Base-by-base conservation (phyloP, 1,284 basidiomycete genomes). In the Apiotrichum mycotoxinovorans region DNA sequence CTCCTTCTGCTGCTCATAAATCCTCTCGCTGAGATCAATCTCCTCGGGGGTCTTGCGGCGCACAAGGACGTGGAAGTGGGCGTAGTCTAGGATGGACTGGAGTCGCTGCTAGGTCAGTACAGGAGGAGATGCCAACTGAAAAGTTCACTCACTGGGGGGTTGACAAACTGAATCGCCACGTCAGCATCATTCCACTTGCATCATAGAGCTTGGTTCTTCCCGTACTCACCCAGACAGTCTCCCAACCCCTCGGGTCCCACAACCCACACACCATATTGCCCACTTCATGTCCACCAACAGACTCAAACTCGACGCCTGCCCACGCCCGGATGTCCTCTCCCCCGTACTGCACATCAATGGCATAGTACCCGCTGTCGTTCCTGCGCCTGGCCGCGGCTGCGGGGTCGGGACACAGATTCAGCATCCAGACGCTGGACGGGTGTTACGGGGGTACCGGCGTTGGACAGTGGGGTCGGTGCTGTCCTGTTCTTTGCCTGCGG, bases 1-100 rank as follows among this genome's bases (percentile, higher is more conserved):
- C n/a, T n/a, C n/a, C n/a, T n/a, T n/a, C n/a, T n/a, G n/a, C n/a
- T n/a, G n/a, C n/a, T n/a, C n/a, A n/a, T n/a, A n/a, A n/a, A n/a
- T n/a, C n/a, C n/a, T 47, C 37, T 61, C 59, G 35, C 52, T 46
- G 30, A 57, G 65, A 49, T 75, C 71, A 46, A 75, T 75, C 66
- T 75, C 73, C 35, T 67, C 66, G 3, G 73, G 73, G 12, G 72
- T 71, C 61, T 75, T 75, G 23, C 73, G 56, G 15, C 73, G 50
- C 11, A 74, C 76, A 61, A 78, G 74, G 33, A 78, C 67, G 60
- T 78, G 76, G 58, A 74, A 75, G 57, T 78, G 76, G 14, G 72
- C 70, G 43, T 75, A 69, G 0, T 72, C 72, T 3, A 68, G 72
- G 3, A 78, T 70, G 22, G 66, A 69, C 64, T 78, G 76, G 3